These are phyloP conservation scores for Hanseniaspora singularis DNA, from an alignment of 805 yeast genomes.

Conservation along the genomic window DNA sequence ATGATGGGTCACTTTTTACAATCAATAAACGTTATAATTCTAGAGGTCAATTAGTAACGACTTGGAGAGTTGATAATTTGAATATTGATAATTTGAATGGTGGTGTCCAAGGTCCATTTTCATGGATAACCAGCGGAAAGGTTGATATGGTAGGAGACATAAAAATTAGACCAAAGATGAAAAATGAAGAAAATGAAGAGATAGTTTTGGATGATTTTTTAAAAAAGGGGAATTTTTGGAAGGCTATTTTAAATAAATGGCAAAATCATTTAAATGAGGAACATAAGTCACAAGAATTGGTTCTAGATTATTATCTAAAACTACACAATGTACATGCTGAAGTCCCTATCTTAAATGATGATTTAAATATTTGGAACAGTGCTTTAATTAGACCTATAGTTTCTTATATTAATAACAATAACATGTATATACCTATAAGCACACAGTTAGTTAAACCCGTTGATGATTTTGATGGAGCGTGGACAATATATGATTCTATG, in stretches of 20 bases:
- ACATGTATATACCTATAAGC: slow-evolving; percentile 64
- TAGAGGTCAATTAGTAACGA: slow-evolving; percentile 36
- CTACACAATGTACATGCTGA: slow-evolving; percentile 79
- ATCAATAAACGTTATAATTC: slow-evolving; percentile 46
- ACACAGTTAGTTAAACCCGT: slow-evolving; percentile 71
- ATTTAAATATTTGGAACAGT: slow-evolving; percentile 78
- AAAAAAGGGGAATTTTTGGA: slow-evolving; percentile 30
- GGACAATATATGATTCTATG: slow-evolving; percentile 88
- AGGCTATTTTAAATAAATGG: slow-evolving; percentile 36
- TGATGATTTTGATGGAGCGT: slow-evolving; percentile 82
- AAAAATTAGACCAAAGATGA: slow-evolving; percentile 51
- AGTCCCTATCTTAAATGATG: slow-evolving; percentile 79
- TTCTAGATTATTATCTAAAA: slow-evolving; percentile 66
- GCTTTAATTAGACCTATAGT: slow-evolving; percentile 91
- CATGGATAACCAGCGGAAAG: slow-evolving; percentile 88
- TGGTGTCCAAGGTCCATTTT: slow-evolving; percentile 88
- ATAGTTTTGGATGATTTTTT: slow-evolving; percentile 27
- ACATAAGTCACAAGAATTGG: slow-evolving; percentile 27
- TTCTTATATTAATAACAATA: slow-evolving; percentile 81
- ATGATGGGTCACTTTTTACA: slow-evolving; percentile 86
- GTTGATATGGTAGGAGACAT: slow-evolving; percentile 92
- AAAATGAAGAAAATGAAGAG: slow-evolving; percentile 43
- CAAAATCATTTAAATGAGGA: slow-evolving; percentile 29
- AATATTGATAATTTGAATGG: slow-evolving; percentile 80
- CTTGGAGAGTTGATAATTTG: slow-evolving; percentile 74